A percentile compares a stretch with the other conserved stretches of the same genome.
These are phyloP conservation scores for Mortierella sp. DNA, from an alignment of 371 early-diverging fungal genomes.

Conservation along the genomic window DNA sequence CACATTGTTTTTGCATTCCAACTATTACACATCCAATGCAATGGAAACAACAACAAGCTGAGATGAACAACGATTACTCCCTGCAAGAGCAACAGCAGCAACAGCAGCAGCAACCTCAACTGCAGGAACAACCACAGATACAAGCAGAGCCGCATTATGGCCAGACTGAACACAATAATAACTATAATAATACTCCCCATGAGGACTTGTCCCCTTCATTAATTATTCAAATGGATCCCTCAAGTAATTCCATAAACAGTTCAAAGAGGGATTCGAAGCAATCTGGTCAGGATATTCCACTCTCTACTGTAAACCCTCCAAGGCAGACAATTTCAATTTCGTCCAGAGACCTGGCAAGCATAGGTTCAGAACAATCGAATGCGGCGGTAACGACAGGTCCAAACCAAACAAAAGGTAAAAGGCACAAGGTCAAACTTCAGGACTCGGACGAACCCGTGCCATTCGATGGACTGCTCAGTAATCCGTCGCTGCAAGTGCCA, in stretches of 20 bases:
- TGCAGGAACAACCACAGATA: conserved; percentile 4
- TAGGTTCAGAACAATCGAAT: conserved; percentile 4
- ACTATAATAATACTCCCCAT: neutral
- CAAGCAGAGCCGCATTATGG: neutral
- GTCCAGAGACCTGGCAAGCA: conserved; percentile 3
- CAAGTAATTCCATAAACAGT: neutral
- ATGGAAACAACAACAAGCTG: conserved; percentile 9
- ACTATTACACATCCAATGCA: conserved; percentile 13
- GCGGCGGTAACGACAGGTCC: conserved; percentile 1
- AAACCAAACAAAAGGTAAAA: neutral
- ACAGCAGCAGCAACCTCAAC: neutral
- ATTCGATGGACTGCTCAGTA: conserved; percentile 14
- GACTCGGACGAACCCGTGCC: conserved; percentile 32
- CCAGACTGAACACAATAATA: neutral
- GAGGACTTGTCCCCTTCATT: neutral
- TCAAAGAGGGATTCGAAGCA: neutral
- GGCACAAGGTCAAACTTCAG: conserved; percentile 17
- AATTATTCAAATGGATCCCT: conserved; percentile 13
- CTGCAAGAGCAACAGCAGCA: conserved; percentile 19
- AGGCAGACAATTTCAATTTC: conserved; percentile 3
- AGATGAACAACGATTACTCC: conserved; percentile 3
- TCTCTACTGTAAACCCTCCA: neutral
- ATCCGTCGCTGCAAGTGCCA: neutral
- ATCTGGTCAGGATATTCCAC: neutral
- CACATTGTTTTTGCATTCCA: neutral